Evolutionary conservation across 768 basidiomycete genomes (phyloP), one percentile per base, ranked within the genome.

Genomic region (Suillus weaverae): DNA sequence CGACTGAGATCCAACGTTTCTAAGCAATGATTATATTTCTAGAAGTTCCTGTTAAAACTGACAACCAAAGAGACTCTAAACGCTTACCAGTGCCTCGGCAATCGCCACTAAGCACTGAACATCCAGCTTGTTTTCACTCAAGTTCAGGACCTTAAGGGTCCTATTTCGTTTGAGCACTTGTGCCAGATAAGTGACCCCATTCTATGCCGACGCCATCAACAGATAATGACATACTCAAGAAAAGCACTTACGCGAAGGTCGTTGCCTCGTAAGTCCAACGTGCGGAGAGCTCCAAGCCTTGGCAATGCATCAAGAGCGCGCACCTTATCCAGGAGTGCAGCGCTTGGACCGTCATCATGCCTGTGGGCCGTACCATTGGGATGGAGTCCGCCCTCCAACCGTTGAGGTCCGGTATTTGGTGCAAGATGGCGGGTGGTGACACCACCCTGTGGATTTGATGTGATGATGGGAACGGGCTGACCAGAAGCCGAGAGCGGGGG

Each of bases 161-260:
- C 95, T 83, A 76, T 99, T 99, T 43, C 97, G 89, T 73, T 99
- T 99, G 67, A 99, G 81, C 0, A 99, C 97, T 77, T 99, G 96
- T 0, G 95, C 90, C 56, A 99, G 86, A 72, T 97, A 98, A 0
- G 85, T 86, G 41, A 98, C 89, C 0, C 97, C 96, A 50, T 77
- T 85, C 85, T 86, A 66, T 16, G 18, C 51, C 48, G 38, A 5
- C 30, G 65, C 36, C 44, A 20, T 64, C 63, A 68, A 46, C 13
- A 46, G 5, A 18, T 41, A 20, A 46, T 6, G 59, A 44, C 9
- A 61, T 18, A 36, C 13, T 39, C 26, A 5, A 56, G 16, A 39
- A 63, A 61, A 38, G 35, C 16, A 82, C 93, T 75, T 70, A 95
- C 95, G 71, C 90, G 81, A 30, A 99, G 82, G 77, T 99, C 97